Evolutionary conservation across 352 stramenopile species (phyloP).

Genomic region (Phytophthora crassamura): DNA sequence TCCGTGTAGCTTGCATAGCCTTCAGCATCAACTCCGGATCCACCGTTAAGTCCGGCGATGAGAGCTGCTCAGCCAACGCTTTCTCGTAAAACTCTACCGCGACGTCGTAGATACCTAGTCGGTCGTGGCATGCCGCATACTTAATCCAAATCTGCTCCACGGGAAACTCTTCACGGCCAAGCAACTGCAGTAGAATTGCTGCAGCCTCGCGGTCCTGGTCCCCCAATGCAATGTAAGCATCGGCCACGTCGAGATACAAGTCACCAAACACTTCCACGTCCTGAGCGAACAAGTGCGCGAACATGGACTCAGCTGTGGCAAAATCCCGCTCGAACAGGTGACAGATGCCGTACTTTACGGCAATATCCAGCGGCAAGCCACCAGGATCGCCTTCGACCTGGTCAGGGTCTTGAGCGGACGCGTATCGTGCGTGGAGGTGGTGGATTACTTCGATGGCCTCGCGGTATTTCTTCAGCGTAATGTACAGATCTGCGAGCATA

Average conservation of each 20-base stretch:
- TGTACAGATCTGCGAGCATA: constrained; percentile 89
- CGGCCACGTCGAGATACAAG: constrained; percentile 84
- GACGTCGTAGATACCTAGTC: constrained; percentile 63
- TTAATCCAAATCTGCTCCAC: constrained; percentile 87
- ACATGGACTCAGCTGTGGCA: constrained; percentile 79
- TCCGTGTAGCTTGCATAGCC: constrained; percentile 68
- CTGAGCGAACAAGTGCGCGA: constrained; percentile 84
- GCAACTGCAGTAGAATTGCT: constrained; percentile 70
- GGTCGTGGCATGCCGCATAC: constrained; percentile 78
- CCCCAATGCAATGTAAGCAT: constrained; percentile 78
- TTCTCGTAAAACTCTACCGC: constrained; percentile 86
- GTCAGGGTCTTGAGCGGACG: constrained; percentile 58
- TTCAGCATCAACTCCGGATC: constrained; percentile 74
- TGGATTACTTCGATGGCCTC: constrained; percentile 85
- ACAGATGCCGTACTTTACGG: constrained; percentile 89
- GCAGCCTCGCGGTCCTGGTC: constrained; percentile 72
- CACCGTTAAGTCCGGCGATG: constrained; percentile 55
- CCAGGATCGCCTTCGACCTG: constrained; percentile 72
- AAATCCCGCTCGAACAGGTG: constrained; percentile 82
- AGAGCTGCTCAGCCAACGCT: constrained; percentile 59
- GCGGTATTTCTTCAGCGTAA: constrained; percentile 85
- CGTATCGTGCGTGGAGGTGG: constrained; percentile 72
- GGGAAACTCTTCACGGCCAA: constrained; percentile 73
- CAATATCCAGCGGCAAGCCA: constrained; percentile 83
- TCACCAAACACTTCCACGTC: constrained; percentile 88